Conservation (phyloP, 176 grass and related monocot genomes). For the Pharus latifolius region DNA sequence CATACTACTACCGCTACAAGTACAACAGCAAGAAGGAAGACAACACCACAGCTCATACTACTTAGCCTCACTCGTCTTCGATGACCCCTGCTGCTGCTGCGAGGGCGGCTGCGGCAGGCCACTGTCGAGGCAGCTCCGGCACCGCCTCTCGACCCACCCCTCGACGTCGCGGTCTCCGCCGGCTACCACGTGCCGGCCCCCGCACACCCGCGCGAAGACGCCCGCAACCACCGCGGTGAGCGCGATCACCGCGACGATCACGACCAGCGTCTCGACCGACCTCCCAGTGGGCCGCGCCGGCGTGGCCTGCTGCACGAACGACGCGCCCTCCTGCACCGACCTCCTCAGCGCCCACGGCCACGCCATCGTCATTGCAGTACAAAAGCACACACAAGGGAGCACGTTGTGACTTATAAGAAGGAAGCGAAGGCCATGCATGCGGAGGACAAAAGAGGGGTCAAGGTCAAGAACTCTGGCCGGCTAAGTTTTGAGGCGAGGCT, state of each 20-base stretch:
- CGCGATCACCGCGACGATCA: constrained; percentile 69
- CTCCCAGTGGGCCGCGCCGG: constrained; percentile 19
- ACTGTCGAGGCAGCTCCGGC: constrained; percentile 75
- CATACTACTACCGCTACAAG: not conserved
- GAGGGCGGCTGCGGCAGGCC: constrained; percentile 29
- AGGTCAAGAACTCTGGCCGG: no score
- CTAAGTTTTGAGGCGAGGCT: no score
- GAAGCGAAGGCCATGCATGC: not conserved
- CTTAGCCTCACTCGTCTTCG: constrained; percentile 35
- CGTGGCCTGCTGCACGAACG: constrained; percentile 17
- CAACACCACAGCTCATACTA: constrained; percentile 11
- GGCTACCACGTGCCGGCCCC: constrained; percentile 31
- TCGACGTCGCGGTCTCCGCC: constrained; percentile 43
- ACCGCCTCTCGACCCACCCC: constrained; percentile 61
- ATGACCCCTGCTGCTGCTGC: not conserved
- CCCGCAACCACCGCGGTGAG: constrained; percentile 60
- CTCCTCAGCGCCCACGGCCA: constrained; percentile 6
- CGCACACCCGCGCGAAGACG: constrained; percentile 46
- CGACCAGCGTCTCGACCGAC: constrained; percentile 72
- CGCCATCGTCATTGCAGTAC: no score
- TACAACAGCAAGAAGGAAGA: not conserved
- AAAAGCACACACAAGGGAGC: no score
- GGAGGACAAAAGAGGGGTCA: constrained; percentile 35
- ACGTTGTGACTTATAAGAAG: constrained; percentile 11
- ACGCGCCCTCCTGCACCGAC: constrained; percentile 26